A percentile compares a stretch with the other conserved stretches of the same genome.
phyloP scores from a whole-genome alignment of 1,284 basidiomycete genomes.

The Puccinia polysora region DNA sequence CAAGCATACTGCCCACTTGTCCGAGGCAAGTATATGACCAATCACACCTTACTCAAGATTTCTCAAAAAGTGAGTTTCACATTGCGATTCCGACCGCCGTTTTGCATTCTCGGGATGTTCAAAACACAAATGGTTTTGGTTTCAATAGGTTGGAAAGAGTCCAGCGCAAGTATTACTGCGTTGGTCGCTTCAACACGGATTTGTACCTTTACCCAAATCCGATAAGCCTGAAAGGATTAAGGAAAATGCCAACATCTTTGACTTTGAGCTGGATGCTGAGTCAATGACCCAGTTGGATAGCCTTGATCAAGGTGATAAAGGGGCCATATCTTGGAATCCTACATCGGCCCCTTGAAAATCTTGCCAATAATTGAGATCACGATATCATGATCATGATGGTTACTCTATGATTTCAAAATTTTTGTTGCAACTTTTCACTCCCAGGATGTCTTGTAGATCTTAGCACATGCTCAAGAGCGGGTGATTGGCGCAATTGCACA shows the following conservation, averaged over 20 bases:
- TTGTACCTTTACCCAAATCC: constrained; percentile 51
- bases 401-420: no score
- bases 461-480: no score
- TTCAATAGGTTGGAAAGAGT: constrained; percentile 61
- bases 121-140: neutral
- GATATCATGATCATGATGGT: no score
- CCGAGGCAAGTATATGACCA: constrained; percentile 60
- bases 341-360: no score
- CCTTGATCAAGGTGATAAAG: constrained; percentile 19
- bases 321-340: constrained; percentile 21
- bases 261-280: constrained; percentile 46
- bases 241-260: constrained; percentile 47
- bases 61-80: constrained; percentile 59
- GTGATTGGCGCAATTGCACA: no score
- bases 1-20: constrained; percentile 74
- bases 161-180: constrained; percentile 71
- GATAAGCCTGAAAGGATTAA: constrained; percentile 46
- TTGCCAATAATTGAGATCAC: no score
- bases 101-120: neutral
- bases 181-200: constrained; percentile 79
- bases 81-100: no score
- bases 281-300: constrained; percentile 45
- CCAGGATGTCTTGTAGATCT: no score
- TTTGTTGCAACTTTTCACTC: no score
- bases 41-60: constrained; percentile 59